Evolutionary conservation across 306 rosid genomes (phyloP), one percentile per base, ranked within the genome.

Genomic region (Ormosia semicastrata): DNA sequence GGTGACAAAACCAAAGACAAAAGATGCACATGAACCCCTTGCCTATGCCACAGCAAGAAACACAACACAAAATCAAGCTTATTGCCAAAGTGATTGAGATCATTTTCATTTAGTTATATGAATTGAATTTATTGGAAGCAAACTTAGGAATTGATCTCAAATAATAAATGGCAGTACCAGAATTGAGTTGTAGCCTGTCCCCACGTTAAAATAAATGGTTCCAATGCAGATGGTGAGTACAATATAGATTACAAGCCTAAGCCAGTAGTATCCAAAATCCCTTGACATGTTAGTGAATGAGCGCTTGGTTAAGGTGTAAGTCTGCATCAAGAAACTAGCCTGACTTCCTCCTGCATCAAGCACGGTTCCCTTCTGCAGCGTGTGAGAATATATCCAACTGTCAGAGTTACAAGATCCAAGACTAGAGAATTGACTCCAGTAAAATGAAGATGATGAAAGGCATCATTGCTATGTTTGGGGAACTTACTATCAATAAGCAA

Each of bases 181-280:
- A 87, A 95, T 95, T 7, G 99, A 92, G 83, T 84, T 85, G 85
- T 93, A 93, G 75, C 97, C 81, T 0, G 99, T 95, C 32, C 99
- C 99, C 3, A 95, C 89, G 49, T 95, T 88, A 80, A 92, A 77
- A 54, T 95, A 92, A 88, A 95, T 95, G 71, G 96, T 86, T 76
- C 98, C 98, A 30, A 95, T 93, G 86, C 98, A 95, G 50, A 93
- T 3, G 34, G 98, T 93, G 82, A 95, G 98, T 0, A 95, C 92
- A 73, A 95, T 80, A 84, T 95, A 95, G 81, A 95, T 95, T 34
- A 92, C 92, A 46, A 95, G 99, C 89, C 99, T 89, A 73, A 95
- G 99, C 99, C 98, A 95, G 70, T 95, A 95, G 82, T 95, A 95
- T 1, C 98, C 99, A 15, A 93, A 95, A 74, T 95, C 99, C 89